A percentile compares a stretch with the other conserved stretches of the same genome.
Evolutionary conservation across 805 yeast species (phyloP).

Genomic region (Scheffersomyces spartinae): DNA sequence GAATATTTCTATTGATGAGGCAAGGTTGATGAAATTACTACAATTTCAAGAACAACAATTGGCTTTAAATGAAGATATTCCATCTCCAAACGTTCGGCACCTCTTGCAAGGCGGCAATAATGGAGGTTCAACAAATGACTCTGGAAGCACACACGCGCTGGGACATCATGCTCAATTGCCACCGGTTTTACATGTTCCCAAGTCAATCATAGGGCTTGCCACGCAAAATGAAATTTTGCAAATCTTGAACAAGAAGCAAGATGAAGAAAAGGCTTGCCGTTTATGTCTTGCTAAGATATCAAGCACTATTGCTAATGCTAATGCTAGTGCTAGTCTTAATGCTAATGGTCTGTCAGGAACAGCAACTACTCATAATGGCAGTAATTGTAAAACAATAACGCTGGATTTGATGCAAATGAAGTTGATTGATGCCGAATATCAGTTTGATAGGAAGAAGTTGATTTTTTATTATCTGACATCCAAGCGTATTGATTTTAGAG

Average conservation of each 20-base stretch:
- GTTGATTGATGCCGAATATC: slow-evolving; percentile 68
- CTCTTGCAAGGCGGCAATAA: too few species aligned
- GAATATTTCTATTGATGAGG: slow-evolving; percentile 52
- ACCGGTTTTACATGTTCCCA: slow-evolving; percentile 49
- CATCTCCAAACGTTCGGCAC: slow-evolving; percentile 1
- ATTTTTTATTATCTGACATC: slow-evolving; percentile 56
- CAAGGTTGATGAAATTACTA: slow-evolving; percentile 50
- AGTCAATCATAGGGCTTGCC: slow-evolving; percentile 55
- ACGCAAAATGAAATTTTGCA: slow-evolving; percentile 48
- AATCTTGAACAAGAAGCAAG: slow-evolving; percentile 45
- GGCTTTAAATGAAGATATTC: slow-evolving; percentile 32
- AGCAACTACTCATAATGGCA: too few species aligned
- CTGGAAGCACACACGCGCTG: slow-evolving; percentile 1
- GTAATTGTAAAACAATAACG: too few species aligned
- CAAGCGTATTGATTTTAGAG: slow-evolving; percentile 63
- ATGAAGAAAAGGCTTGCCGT: slow-evolving; percentile 55
- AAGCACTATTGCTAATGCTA: too few species aligned
- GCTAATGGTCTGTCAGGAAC: too few species aligned
- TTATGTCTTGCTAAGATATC: slow-evolving; percentile 11
- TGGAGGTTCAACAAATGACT: slow-evolving; percentile 1
- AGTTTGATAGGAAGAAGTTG: slow-evolving; percentile 68
- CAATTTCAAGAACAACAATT: slow-evolving; percentile 66
- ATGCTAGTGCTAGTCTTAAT: too few species aligned
- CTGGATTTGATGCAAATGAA: slow-evolving; percentile 39
- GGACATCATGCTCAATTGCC: slow-evolving; percentile 23